phyloP scores from a whole-genome alignment of 306 rosid species.

The Cicer chorassanicum region DNA sequence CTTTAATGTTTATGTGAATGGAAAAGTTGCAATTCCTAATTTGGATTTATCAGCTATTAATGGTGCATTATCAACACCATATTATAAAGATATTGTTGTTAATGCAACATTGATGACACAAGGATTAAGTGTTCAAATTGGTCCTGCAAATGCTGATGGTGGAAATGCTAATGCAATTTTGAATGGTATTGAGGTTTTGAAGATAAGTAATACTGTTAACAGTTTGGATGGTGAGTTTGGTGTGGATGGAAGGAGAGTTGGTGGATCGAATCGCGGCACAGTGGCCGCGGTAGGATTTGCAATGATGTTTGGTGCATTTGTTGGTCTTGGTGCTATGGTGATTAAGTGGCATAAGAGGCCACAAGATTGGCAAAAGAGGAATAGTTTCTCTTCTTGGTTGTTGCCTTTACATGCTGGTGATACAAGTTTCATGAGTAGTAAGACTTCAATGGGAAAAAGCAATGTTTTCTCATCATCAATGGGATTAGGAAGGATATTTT shows the following conservation, averaged over 20 bases:
- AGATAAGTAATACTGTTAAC: conserved; percentile 59
- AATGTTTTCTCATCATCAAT: conserved; percentile 52
- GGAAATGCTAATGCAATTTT: conserved; percentile 50
- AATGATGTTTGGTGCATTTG: conserved; percentile 71
- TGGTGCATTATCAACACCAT: conserved; percentile 50
- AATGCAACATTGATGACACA: conserved; percentile 58
- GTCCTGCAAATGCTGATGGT: conserved; percentile 40
- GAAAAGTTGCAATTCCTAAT: conserved; percentile 48
- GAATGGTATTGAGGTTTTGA: conserved; percentile 66
- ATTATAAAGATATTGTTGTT: conserved; percentile 63
- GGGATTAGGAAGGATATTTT: conserved; percentile 61
- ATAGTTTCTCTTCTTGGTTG: conserved; percentile 72
- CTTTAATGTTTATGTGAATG: conserved; percentile 59
- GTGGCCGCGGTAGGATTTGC: conserved; percentile 67
- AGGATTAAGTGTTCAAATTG: conserved; percentile 55
- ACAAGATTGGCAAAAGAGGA: conserved; percentile 69
- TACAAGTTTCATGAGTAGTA: conserved; percentile 59
- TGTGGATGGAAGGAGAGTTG: conserved; percentile 47
- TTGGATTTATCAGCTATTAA: conserved; percentile 53
- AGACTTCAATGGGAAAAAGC: conserved; percentile 59
- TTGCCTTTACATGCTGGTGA: conserved; percentile 67
- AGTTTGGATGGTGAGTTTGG: conserved; percentile 72
- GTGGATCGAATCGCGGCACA: conserved; percentile 46
- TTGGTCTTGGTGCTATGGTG: conserved; percentile 70
- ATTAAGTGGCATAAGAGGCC: conserved; percentile 74